Evolutionary conservation across 163 green algal genomes (phyloP), one percentile per base, ranked within the genome.

Genomic region (Coccomyxa subellipsoidea): DNA sequence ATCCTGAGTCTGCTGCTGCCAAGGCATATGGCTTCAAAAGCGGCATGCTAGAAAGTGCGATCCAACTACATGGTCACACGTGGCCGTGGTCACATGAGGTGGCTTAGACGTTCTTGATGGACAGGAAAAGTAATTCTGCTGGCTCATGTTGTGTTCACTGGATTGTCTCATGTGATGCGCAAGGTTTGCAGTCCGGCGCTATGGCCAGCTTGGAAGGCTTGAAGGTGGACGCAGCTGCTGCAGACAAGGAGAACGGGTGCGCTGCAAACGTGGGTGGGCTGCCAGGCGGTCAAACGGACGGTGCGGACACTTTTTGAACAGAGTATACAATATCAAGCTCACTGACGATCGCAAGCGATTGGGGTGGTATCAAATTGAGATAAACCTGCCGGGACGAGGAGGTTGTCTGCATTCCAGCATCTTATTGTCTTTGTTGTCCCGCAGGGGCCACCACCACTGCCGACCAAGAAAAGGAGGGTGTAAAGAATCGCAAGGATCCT

Each of bases 11-110:
- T 18, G 82, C 92, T 4, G 86, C 94, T 9, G 93, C 94, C 2
- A 80, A 82, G 9, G 90, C 92, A 9, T 97, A 97, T 85, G 94
- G 94, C 34, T 92, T 97, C 81, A 92, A 90, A 47, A 83, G 85
- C 15, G 87, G 93, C 27, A 59, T 83, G 21, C 69, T 86, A 59
- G 73, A 66, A 32, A 81, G 87, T 84, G 78, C 81, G 25, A 34
- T 1, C 34, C 47, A n/a, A n/a, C n/a, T n/a, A n/a, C n/a, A n/a
- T n/a, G n/a, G n/a, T n/a, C n/a, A n/a, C n/a, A n/a, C n/a, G n/a
- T n/a, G n/a, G n/a, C n/a, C n/a, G n/a, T n/a, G n/a, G n/a, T n/a
- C n/a, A n/a, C n/a, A n/a, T n/a, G n/a, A n/a, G n/a, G n/a, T n/a
- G n/a, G n/a, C n/a, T n/a, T n/a, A n/a, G n/a, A n/a, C n/a, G n/a